Evolutionary conservation across 192 early-diverging fungal genomes (phyloP).

Genomic region (Cetraspora pellucida): DNA sequence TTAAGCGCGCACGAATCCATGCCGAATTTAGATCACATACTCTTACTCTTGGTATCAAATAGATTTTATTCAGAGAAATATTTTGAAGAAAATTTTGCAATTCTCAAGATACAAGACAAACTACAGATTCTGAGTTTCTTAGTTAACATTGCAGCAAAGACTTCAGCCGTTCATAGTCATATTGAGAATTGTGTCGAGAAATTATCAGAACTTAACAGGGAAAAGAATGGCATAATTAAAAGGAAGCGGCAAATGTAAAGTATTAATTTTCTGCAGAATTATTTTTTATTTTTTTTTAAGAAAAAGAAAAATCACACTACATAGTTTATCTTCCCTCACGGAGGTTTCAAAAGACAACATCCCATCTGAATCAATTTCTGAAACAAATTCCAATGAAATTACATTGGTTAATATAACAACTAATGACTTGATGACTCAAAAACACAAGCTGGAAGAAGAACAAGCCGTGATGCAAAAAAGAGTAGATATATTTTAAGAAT

Average conservation of each 20-base stretch:
- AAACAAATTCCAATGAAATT: not conserved
- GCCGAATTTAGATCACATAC: slow-evolving; percentile 47
- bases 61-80: slow-evolving; percentile 41
- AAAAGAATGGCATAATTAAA: slow-evolving; percentile 70
- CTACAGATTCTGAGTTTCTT: slow-evolving; percentile 66
- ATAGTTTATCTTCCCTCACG: slow-evolving; percentile 1
- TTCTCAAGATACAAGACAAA: slow-evolving; percentile 52
- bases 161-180: slow-evolving; percentile 58
- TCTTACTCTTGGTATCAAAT: slow-evolving; percentile 48
- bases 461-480: slow-evolving; percentile 54
- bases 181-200: slow-evolving; percentile 76
- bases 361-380: slow-evolving; percentile 12
- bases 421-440: slow-evolving; percentile 40
- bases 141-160: slow-evolving; percentile 62
- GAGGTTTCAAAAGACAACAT: too few species aligned
- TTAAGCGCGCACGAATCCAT: slow-evolving; percentile 50
- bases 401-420: not conserved
- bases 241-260: slow-evolving; percentile 67
- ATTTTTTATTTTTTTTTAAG: not conserved
- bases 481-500: slow-evolving; percentile 16
- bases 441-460: slow-evolving; percentile 52
- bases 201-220: slow-evolving; percentile 69
- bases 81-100: slow-evolving; percentile 45
- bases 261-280: not conserved
- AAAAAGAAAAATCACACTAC: too few species aligned